A percentile compares a stretch with the other conserved stretches of the same genome.
phyloP scores from a whole-genome alignment of 192 early-diverging fungal genomes.

The Coemansia asiatica region DNA sequence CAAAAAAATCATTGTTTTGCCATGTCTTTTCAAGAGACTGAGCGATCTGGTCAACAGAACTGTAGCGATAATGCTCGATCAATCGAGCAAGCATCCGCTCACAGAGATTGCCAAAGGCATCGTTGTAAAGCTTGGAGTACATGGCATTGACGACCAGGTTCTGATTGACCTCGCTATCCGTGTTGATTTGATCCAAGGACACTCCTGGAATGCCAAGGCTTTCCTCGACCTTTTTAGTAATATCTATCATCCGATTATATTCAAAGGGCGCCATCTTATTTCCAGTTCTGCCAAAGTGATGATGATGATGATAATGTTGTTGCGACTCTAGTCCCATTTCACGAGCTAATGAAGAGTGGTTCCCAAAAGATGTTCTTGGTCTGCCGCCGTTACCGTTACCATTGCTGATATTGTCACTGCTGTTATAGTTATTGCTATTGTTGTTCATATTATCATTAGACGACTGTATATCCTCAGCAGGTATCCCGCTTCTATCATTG shows the following conservation, averaged over 20 bases:
- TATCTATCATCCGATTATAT: slow-evolving; percentile 31
- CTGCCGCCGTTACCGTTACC: too few species aligned
- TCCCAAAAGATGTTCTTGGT: too few species aligned
- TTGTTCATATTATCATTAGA: too few species aligned
- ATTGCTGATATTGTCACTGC: too few species aligned
- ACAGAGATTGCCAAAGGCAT: slow-evolving; percentile 35
- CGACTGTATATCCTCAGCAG: too few species aligned
- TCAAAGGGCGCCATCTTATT: slow-evolving; percentile 34
- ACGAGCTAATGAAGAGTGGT: too few species aligned
- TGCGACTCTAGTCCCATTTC: not conserved
- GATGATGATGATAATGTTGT: too few species aligned
- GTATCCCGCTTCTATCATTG: not conserved
- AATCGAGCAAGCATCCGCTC: slow-evolving; percentile 41
- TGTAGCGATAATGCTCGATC: slow-evolving; percentile 12
- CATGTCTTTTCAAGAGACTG: slow-evolving; percentile 22
- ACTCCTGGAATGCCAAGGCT: slow-evolving; percentile 44
- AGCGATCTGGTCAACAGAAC: slow-evolving; percentile 17
- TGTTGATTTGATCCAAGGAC: slow-evolving; percentile 16
- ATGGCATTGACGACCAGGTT: slow-evolving; percentile 47
- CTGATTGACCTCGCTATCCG: slow-evolving; percentile 30
- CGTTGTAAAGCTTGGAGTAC: slow-evolving; percentile 51
- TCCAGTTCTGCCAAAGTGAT: slow-evolving; percentile 4
- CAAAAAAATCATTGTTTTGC: not conserved
- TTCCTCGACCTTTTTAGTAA: slow-evolving; percentile 31
- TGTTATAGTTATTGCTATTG: too few species aligned